Evolutionary conservation across 2,329 filamentous ascomycete species (phyloP), one percentile per base, ranked within the genome.

Genomic region (Aureobasidium sp.): DNA sequence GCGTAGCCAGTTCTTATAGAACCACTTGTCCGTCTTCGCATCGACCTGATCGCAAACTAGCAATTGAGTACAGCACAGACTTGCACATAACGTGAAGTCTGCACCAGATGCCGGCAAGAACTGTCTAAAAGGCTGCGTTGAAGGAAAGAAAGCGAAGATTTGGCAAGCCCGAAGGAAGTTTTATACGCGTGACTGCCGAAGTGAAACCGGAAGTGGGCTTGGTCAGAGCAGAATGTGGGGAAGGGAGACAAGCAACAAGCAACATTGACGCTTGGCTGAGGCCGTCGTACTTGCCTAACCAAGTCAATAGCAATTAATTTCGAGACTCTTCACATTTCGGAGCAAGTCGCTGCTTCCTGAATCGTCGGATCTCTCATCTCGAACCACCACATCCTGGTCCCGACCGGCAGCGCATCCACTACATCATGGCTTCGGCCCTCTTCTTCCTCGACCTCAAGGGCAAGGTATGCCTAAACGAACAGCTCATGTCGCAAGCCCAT

Each of bases 361-460:
- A 27, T 8, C 10, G 16, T 10, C 39, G 27, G 29, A 21, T 21
- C 5, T 25, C 25, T 21, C 15, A 41, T 7, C 8, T 13, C 25
- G 4, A 16, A 1, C 25, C 16, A 16, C 3, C 41, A 5, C 21
- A 39, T 8, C 8, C 16, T 21, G 9, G n/a, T 27, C 11, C 9
- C 52, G 39, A 55, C 52, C 52, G 29, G 42, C 54, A 39, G 42
- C 41, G 21, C 36, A 3, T n/a, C 29, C 21, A 8, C 13, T n/a
- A 37, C 44, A 81, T 69, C 74, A 99, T 99, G 94, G 94, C 94
- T 69, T 99, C 94, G 64, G 94, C 94, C 67, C 75, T 99, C 72
- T 99, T 99, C 84, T 99, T 99, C 76, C 88, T 99, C 71, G 94
- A 99, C 77, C 84, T 99, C 69, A 99, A 99, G 91, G 94, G 94